Percentiles rank a stretch among this genome's conserved stretches.
phyloP scores from a whole-genome alignment of 1,139 yeast genomes.

The Candida sp. region DNA sequence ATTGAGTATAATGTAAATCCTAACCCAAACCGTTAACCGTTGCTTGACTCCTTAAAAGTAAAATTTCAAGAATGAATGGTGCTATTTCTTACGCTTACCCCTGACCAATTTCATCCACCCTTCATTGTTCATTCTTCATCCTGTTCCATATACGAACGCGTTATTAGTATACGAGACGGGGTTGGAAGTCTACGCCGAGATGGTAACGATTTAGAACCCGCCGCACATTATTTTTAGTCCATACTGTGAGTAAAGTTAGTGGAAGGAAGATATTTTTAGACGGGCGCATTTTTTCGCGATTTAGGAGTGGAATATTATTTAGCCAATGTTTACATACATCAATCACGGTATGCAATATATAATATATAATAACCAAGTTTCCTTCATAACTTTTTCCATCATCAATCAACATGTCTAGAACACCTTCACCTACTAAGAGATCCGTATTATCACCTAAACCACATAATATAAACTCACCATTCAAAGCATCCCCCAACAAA shows the following conservation, averaged over 20 bases:
- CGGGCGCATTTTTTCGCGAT: neutral
- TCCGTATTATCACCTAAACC: conserved; percentile 31
- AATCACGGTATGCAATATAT: neutral
- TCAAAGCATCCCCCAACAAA: conserved; percentile 13
- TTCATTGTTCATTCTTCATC: no score
- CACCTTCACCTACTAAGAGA: conserved; percentile 27
- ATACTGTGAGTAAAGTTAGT: no score
- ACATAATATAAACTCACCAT: conserved; percentile 23
- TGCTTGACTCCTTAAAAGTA: neutral
- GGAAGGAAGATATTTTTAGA: neutral
- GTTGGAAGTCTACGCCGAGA: no score
- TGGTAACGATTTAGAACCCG: no score
- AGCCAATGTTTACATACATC: neutral
- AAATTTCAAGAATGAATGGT: no score
- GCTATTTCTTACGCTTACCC: no score
- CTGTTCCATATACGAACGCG: no score
- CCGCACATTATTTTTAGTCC: no score
- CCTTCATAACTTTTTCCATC: neutral
- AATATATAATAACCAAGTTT: no score
- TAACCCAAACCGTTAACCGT: neutral
- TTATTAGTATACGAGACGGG: no score
- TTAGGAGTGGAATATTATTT: neutral
- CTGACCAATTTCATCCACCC: no score
- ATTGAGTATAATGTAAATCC: neutral
- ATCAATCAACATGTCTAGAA: conserved; percentile 15